These are phyloP conservation scores for Trichoderma sp. DNA, from an alignment of 2,329 filamentous ascomycete genomes.

Conservation along the genomic window DNA sequence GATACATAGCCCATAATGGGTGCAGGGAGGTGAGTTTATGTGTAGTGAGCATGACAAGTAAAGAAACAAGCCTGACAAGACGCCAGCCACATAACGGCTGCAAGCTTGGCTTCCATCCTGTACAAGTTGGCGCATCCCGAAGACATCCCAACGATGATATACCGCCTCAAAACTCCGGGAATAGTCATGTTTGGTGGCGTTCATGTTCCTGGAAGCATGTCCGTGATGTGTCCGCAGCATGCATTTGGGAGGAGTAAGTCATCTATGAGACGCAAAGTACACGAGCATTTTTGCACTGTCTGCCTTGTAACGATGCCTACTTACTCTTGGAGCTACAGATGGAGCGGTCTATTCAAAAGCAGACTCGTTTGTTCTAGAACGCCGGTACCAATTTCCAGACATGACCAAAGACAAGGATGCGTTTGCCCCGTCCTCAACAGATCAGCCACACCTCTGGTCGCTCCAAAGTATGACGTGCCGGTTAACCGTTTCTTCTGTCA, in stretches of 20 bases:
- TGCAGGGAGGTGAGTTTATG: neutral
- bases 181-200: slow-evolving; percentile 22
- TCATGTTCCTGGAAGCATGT: slow-evolving; percentile 22
- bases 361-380: slow-evolving; percentile 37
- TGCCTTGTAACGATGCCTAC: slow-evolving; percentile 36
- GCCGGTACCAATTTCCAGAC: slow-evolving; percentile 34
- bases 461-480: neutral
- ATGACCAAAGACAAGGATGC: slow-evolving; percentile 32
- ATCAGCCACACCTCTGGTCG: neutral
- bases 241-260: neutral
- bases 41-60: neutral
- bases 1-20: neutral
- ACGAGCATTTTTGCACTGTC: neutral
- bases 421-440: slow-evolving; percentile 32
- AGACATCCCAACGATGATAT: slow-evolving; percentile 13
- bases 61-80: neutral
- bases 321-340: neutral
- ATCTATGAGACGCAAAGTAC: neutral
- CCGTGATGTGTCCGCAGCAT: slow-evolving; percentile 24
- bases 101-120: slow-evolving; percentile 34
- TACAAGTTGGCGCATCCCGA: slow-evolving; percentile 25
- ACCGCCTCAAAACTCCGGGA: slow-evolving; percentile 22
- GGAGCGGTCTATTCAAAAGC: slow-evolving; percentile 7
- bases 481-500: neutral
- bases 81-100: slow-evolving; percentile 32